phyloP scores from a whole-genome alignment of 176 grass and related monocot genomes.

The Typha latifolia region DNA sequence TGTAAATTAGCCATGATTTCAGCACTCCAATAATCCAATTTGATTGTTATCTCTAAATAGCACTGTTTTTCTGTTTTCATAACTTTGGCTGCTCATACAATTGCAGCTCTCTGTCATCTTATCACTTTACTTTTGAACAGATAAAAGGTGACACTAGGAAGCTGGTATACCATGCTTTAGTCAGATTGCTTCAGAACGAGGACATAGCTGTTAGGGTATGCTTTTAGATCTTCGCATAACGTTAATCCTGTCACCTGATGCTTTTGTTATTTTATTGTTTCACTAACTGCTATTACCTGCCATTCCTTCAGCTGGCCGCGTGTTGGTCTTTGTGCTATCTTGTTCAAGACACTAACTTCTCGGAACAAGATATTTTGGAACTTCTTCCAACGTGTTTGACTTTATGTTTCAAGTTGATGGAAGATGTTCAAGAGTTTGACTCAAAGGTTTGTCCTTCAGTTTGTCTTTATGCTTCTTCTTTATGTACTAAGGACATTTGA shows the following conservation, averaged over 20 bases:
- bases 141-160: constrained; percentile 92
- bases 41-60: not conserved
- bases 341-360: constrained; percentile 97
- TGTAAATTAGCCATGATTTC: not conserved
- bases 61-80: not conserved
- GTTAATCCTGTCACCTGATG: constrained; percentile 15
- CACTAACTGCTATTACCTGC: constrained; percentile 19
- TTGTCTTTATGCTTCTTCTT: constrained; percentile 1
- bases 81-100: not conserved
- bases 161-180: constrained; percentile 77
- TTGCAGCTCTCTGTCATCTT: constrained; percentile 9
- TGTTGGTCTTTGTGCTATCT: constrained; percentile 93
- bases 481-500: no score
- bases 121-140: constrained; percentile 38
- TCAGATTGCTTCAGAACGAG: constrained; percentile 79
- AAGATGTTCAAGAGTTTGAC: constrained; percentile 97
- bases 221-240: constrained; percentile 11
- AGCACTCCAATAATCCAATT: no score
- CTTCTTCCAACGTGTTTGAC: constrained; percentile 90
- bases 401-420: constrained; percentile 92
- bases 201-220: constrained; percentile 83
- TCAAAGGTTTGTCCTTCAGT: constrained; percentile 63
- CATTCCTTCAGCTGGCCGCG: constrained; percentile 73
- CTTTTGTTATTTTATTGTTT: constrained; percentile 23
- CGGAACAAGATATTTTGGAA: constrained; percentile 81